Percentiles rank a stretch among this genome's conserved stretches.
phyloP scores from a whole-genome alignment of 805 yeast genomes.

The Yarrowia sp. region DNA sequence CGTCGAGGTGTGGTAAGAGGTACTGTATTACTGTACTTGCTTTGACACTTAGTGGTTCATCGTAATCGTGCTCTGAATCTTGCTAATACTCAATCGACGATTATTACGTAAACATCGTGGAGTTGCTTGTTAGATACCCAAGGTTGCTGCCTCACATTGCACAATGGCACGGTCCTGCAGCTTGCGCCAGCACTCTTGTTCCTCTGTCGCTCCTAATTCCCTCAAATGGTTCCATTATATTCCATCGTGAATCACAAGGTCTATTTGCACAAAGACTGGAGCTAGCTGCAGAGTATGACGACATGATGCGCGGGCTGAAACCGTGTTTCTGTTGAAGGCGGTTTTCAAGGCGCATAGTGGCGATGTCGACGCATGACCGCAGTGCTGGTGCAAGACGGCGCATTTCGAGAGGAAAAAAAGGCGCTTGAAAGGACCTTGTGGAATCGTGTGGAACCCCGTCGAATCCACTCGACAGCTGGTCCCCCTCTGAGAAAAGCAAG shows the following conservation, averaged over 20 bases:
- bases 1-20: too few species aligned
- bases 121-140: too few species aligned
- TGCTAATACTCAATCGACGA: too few species aligned
- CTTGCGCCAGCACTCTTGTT: too few species aligned
- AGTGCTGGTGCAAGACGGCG: background rate
- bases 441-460: background rate
- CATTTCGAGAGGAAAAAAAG: background rate
- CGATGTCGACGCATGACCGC: conserved; percentile 7
- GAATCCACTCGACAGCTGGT: too few species aligned
- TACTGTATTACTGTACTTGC: too few species aligned
- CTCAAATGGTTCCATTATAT: conserved; percentile 2
- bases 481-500: background rate
- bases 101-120: conserved; percentile 5
- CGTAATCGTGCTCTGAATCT: too few species aligned
- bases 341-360: background rate
- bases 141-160: background rate
- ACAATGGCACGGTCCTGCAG: too few species aligned
- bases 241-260: background rate
- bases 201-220: background rate
- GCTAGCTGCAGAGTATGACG: background rate
- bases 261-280: conserved; percentile 8
- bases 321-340: conserved; percentile 1
- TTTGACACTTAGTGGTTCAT: too few species aligned
- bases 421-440: too few species aligned
- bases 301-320: conserved; percentile 7